phyloP scores from a whole-genome alignment of 2,329 filamentous ascomycete genomes.

The Didymella segeticola region DNA sequence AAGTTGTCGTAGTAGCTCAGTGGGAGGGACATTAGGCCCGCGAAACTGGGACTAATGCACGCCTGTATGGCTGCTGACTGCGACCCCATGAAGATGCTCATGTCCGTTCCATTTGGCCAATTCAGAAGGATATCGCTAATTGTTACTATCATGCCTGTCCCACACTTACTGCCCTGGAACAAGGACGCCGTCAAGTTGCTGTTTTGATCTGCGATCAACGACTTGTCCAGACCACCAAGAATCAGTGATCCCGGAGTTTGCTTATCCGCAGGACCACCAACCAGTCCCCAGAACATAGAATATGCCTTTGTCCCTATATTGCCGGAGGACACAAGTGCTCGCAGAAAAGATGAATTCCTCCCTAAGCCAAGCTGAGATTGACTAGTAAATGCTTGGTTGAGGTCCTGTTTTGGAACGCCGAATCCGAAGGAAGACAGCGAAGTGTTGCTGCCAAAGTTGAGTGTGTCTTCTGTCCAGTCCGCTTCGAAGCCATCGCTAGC shows the following conservation, averaged over 20 bases:
- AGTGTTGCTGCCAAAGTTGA: slow-evolving; percentile 15
- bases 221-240: slow-evolving; percentile 35
- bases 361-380: slow-evolving; percentile 32
- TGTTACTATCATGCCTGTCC: slow-evolving; percentile 42
- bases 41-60: slow-evolving; percentile 24
- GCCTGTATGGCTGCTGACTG: slow-evolving; percentile 25
- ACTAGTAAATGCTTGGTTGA: slow-evolving; percentile 18
- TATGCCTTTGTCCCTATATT: slow-evolving; percentile 39
- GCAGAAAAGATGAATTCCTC: slow-evolving; percentile 43
- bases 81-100: slow-evolving; percentile 34
- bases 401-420: slow-evolving; percentile 19
- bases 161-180: slow-evolving; percentile 21
- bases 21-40: slow-evolving; percentile 24
- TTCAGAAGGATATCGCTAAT: too few species aligned
- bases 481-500: slow-evolving; percentile 19
- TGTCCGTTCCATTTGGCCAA: slow-evolving; percentile 43
- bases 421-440: slow-evolving; percentile 20
- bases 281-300: slow-evolving; percentile 44
- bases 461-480: slow-evolving; percentile 18
- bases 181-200: slow-evolving; percentile 27
- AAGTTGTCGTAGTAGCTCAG: slow-evolving; percentile 22
- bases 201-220: slow-evolving; percentile 18
- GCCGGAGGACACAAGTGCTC: slow-evolving; percentile 28
- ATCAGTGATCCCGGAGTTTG: slow-evolving; percentile 35
- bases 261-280: slow-evolving; percentile 23